Evolutionary conservation across 164 flowering plant species (phyloP).

Genomic region (Sedum album): DNA sequence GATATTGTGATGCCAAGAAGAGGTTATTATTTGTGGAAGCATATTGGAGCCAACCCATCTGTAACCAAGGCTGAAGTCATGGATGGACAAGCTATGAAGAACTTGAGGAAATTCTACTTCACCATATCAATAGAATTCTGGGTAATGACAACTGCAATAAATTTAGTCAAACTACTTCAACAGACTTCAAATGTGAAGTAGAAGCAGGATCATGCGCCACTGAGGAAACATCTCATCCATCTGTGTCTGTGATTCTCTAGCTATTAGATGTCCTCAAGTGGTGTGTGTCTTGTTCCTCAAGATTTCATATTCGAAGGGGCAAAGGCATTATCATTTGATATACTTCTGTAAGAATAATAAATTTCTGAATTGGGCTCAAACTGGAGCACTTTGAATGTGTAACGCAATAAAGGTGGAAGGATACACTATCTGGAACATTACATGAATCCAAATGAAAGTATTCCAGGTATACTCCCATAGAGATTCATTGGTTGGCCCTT

Average conservation of each 20-base stretch:
- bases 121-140: constrained; percentile 24
- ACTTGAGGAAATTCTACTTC: constrained; percentile 35
- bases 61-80: constrained; percentile 49
- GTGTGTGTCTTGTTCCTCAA: neutral
- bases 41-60: constrained; percentile 24
- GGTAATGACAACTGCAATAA: constrained; percentile 8
- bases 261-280: neutral
- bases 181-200: constrained; percentile 14
- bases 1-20: constrained; percentile 70
- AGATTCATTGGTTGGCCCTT: too few relatives aligned
- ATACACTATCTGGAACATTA: too few relatives aligned
- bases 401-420: too few relatives aligned
- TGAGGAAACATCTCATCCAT: constrained; percentile 13
- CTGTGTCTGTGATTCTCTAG: constrained; percentile 17
- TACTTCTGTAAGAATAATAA: neutral
- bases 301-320: neutral
- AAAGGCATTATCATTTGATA: neutral
- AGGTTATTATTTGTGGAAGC: constrained; percentile 52
- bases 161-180: constrained; percentile 5
- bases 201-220: constrained; percentile 9
- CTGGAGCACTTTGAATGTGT: too few relatives aligned
- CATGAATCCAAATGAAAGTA: too few relatives aligned
- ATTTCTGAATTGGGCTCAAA: too few relatives aligned
- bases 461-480: too few relatives aligned
- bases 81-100: constrained; percentile 72